These are phyloP conservation scores for Podila epicladia DNA, from an alignment of 192 early-diverging fungal genomes.

Conservation along the genomic window DNA sequence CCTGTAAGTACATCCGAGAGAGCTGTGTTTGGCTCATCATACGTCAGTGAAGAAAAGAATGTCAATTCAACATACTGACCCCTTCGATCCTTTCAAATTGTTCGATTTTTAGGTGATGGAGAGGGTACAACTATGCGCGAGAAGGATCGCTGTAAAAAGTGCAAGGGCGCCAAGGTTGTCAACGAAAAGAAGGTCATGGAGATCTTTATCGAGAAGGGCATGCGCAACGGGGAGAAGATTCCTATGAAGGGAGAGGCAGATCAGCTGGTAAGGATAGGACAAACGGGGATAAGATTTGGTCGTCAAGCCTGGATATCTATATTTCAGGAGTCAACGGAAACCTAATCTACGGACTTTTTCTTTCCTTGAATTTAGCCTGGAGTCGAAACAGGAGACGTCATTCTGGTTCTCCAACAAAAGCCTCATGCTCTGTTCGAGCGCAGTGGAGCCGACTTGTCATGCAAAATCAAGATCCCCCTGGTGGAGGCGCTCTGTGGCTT, in stretches of 20 bases:
- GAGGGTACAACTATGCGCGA: constrained; percentile 87
- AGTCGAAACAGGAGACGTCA: constrained; percentile 89
- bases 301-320: too few relatives aligned
- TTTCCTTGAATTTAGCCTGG: constrained; percentile 67
- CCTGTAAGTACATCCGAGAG: constrained; percentile 60
- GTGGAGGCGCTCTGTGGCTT: constrained; percentile 95
- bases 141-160: constrained; percentile 92
- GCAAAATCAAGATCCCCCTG: constrained; percentile 83
- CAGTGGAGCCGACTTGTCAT: constrained; percentile 82
- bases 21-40: too few relatives aligned
- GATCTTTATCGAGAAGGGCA: constrained; percentile 94
- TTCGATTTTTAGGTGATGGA: constrained; percentile 57
- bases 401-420: constrained; percentile 91
- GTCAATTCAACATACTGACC: neutral
- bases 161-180: constrained; percentile 87
- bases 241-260: constrained; percentile 94
- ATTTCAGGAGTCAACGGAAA: too few relatives aligned
- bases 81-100: neutral
- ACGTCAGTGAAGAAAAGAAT: neutral
- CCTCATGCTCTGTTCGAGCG: constrained; percentile 83
- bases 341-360: constrained; percentile 30
- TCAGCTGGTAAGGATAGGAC: constrained; percentile 59
- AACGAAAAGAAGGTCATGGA: constrained; percentile 92
- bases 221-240: constrained; percentile 90
- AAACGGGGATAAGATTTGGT: too few relatives aligned